phyloP scores from a whole-genome alignment of 2,329 filamentous ascomycete species.

The Penicillium sp. region DNA sequence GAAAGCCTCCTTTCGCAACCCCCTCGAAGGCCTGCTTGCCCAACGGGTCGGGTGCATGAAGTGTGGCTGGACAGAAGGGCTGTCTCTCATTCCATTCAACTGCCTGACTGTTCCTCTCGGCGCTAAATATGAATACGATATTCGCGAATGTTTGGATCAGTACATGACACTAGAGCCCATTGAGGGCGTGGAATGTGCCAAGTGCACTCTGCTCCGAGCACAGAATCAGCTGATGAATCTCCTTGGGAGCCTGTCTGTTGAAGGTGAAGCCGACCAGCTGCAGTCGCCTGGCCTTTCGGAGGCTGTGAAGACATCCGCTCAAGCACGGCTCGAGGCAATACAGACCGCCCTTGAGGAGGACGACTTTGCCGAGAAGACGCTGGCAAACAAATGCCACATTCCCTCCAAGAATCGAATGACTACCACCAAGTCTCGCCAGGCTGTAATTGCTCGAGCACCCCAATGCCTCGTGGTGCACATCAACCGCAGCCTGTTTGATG shows the following conservation, averaged over 20 bases:
- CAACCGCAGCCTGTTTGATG: constrained; percentile 89
- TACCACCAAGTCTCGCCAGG: constrained; percentile 86
- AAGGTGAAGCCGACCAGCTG: constrained; percentile 26
- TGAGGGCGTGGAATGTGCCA: constrained; percentile 85
- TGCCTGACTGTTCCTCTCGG: constrained; percentile 86
- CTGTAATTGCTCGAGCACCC: constrained; percentile 79
- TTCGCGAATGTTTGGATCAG: constrained; percentile 78
- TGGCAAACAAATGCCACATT: constrained; percentile 67
- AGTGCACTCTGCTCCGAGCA: constrained; percentile 74
- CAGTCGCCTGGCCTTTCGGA: constrained; percentile 32
- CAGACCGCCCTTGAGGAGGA: constrained; percentile 74
- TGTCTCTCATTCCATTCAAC: constrained; percentile 91
- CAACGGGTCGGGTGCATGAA: constrained; percentile 84
- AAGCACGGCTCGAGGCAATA: constrained; percentile 64
- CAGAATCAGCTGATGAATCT: constrained; percentile 56
- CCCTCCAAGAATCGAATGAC: constrained; percentile 67
- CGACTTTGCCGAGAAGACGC: constrained; percentile 72
- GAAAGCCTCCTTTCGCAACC: constrained; percentile 60
- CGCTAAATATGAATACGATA: constrained; percentile 63
- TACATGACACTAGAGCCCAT: constrained; percentile 85
- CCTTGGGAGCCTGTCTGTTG: constrained; percentile 44
- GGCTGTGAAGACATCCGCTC: constrained; percentile 46
- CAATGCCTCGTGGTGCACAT: constrained; percentile 81
- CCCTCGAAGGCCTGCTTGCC: constrained; percentile 82
- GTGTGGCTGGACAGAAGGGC: constrained; percentile 84